A percentile compares a stretch with the other conserved stretches of the same genome.
These are phyloP conservation scores for Persicaria tinctoria DNA, from an alignment of 148 eudicot genomes.

Conservation along the genomic window DNA sequence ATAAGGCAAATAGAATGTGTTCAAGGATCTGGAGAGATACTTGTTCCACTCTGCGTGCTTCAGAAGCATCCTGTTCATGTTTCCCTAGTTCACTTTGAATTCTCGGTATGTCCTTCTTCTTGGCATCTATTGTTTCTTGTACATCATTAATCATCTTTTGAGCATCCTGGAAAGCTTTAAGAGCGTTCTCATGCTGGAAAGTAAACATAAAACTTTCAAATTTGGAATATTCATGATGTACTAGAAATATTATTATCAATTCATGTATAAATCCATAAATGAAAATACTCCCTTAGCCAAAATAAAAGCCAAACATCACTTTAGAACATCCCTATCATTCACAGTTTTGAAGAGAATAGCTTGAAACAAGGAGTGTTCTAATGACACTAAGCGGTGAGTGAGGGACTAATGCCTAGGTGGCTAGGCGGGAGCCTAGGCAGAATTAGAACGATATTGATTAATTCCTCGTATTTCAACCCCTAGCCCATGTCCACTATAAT, in stretches of 20 bases:
- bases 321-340: not conserved
- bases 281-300: not conserved
- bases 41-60: slow-evolving; percentile 69
- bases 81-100: slow-evolving; percentile 47
- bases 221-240: not conserved
- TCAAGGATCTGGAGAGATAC: slow-evolving; percentile 23
- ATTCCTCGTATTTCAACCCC: too few relatives aligned
- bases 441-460: too few relatives aligned
- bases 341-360: not conserved
- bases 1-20: not conserved
- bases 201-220: slow-evolving; percentile 1
- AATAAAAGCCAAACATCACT: not conserved
- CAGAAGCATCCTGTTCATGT: slow-evolving; percentile 47
- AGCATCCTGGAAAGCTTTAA: slow-evolving; percentile 67
- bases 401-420: too few relatives aligned
- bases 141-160: slow-evolving; percentile 62
- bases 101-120: slow-evolving; percentile 34
- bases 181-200: slow-evolving; percentile 78
- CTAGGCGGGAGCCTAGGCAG: too few relatives aligned
- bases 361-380: not conserved
- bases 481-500: too few relatives aligned
- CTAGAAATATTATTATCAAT: not conserved
- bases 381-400: too few relatives aligned
- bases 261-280: not conserved
- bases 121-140: slow-evolving; percentile 39